These are phyloP conservation scores for Citrus mangshanensis DNA, from an alignment of 345 rosid genomes.

Conservation along the genomic window DNA sequence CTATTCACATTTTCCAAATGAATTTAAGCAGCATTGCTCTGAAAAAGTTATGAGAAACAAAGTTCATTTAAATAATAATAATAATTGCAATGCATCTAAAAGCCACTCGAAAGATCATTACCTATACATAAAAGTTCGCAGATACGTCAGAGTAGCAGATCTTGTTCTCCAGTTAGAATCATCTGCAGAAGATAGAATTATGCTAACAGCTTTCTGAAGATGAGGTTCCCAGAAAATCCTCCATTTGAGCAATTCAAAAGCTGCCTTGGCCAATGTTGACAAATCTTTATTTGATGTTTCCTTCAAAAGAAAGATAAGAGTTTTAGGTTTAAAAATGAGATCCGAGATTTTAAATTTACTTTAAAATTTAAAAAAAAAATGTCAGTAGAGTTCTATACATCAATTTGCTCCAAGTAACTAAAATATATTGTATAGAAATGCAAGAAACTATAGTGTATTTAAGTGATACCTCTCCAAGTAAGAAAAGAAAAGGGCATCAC, in stretches of 20 bases:
- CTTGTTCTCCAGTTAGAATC: conserved; percentile 97
- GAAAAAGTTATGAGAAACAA: neutral
- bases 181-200: conserved; percentile 66
- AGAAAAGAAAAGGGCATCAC: neutral
- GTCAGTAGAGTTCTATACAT: neutral
- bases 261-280: conserved; percentile 91
- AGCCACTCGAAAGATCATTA: conserved; percentile 22
- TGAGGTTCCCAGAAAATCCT: conserved; percentile 75
- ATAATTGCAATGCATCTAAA: neutral
- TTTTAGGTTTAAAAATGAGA: conserved; percentile 1
- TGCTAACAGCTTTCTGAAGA: conserved; percentile 68
- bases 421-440: neutral
- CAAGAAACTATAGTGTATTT: neutral
- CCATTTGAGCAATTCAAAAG: conserved; percentile 95
- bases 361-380: neutral
- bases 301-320: conserved; percentile 37
- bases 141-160: conserved; percentile 88
- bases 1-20: neutral
- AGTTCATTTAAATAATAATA: neutral
- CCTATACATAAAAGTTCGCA: conserved; percentile 97
- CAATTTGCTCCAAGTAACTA: conserved; percentile 5
- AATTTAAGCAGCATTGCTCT: neutral
- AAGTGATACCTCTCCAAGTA: neutral
- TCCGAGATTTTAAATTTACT: too few species aligned
- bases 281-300: conserved; percentile 97